Evolutionary conservation across 1,139 yeast species (phyloP), one percentile per base, ranked within the genome.

Genomic region (Kurtzmaniella quercitrusa): DNA sequence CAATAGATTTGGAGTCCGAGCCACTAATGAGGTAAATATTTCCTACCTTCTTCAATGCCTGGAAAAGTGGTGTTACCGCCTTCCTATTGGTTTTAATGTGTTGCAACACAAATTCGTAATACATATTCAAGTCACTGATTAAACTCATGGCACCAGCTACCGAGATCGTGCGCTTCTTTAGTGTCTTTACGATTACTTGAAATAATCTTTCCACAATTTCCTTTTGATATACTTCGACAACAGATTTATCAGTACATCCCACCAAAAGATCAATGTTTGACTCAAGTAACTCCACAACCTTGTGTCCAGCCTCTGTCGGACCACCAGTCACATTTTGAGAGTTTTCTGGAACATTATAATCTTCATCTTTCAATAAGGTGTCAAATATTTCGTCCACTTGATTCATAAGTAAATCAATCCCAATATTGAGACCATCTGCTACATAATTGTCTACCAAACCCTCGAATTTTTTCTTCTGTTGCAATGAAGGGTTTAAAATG

Each of bases 201-300:
- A 88, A 89, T 50, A 93, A 84, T 39, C 98, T 62, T 56, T 88
- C 88, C 0, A 96, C 96, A 33, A 93, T 82, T 57, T 93, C 98
- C 57, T 89, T 96, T 53, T 91, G 95, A 57, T 89, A 93, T 0
- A 93, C 95, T 54, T 91, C 98, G 21, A 91, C 78, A 7, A 94
- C 84, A 0, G 89, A 78, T 55, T 84, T 87, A 45, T 93, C 98
- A 0, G 97, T 88, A 17, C 95, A 79, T 2, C 91, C 96, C 16
- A 79, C 81, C 40, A 93, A 66, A 40, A 91, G 65, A 46, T 79
- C 79, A 49, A 91, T 81, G 57, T 91, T 95, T n/a, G 82, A 78
- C 16, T 78, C 77, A 41, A 93, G 63, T 19, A 89, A 67, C 20
- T 73, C 68, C 1, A 88, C 79, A 1, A 80, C 83, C 45, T 76